A percentile compares a stretch with the other conserved stretches of the same genome.
These are phyloP conservation scores for Dioscorea alata DNA, from an alignment of 106 monocot species.

Conservation along the genomic window DNA sequence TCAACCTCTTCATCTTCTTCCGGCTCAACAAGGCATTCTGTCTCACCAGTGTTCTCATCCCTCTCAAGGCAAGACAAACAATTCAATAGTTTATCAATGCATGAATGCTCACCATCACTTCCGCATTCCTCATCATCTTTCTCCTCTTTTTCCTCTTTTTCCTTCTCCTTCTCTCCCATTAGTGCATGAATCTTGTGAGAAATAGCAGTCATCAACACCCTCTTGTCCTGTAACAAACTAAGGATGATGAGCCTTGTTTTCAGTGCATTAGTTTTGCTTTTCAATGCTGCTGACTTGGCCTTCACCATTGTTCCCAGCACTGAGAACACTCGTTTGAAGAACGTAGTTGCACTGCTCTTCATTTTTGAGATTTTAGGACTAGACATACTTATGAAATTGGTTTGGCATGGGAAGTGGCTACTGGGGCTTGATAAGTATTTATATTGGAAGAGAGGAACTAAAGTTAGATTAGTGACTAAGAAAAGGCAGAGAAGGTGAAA, in stretches of 20 bases:
- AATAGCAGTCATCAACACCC: conserved; percentile 41
- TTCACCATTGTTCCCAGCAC: conserved; percentile 30
- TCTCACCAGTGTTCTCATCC: background rate
- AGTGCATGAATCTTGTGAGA: conserved; percentile 55
- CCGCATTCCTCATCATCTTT: conserved; percentile 1
- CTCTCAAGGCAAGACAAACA: background rate
- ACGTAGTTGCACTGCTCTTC: conserved; percentile 34
- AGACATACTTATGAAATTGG: background rate
- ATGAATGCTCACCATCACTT: background rate
- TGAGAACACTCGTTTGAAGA: conserved; percentile 37
- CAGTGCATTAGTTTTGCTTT: conserved; percentile 45
- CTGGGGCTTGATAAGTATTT: conserved; percentile 28
- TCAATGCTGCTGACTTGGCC: conserved; percentile 41
- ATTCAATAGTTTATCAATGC: background rate
- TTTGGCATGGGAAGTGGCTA: conserved; percentile 33
- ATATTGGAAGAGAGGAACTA: conserved; percentile 13
- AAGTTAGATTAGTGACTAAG: background rate
- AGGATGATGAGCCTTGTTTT: conserved; percentile 58
- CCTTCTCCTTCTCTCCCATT: conserved; percentile 12
- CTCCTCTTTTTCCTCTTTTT: too few species aligned
- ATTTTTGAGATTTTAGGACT: conserved; percentile 10
- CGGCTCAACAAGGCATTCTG: background rate
- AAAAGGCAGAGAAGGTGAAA: background rate
- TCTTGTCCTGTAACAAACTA: conserved; percentile 42
- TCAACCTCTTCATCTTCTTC: conserved; percentile 1